Evolutionary conservation across 2,329 filamentous ascomycete species (phyloP).

Genomic region (Chalaropsis ovoidea): DNA sequence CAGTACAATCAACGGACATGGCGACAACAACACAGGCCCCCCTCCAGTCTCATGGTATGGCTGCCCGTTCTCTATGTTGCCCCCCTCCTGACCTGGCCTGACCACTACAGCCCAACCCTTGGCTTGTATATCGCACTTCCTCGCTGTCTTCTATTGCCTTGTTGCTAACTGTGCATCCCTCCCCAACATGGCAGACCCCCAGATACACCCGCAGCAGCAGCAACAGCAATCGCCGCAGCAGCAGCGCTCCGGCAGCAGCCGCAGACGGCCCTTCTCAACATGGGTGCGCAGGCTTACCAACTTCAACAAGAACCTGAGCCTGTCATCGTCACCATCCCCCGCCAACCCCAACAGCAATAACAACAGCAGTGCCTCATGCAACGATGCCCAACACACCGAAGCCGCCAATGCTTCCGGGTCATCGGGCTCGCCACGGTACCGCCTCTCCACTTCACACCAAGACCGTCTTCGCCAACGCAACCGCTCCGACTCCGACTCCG

Average conservation of each 20-base stretch:
- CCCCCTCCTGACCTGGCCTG: neutral
- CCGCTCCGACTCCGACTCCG: conserved; percentile 20
- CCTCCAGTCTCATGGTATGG: conserved; percentile 28
- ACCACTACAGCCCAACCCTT: neutral
- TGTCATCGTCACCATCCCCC: conserved; percentile 42
- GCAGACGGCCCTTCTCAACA: conserved; percentile 76
- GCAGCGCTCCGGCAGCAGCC: conserved; percentile 31
- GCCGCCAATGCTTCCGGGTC: neutral
- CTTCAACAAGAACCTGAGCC: conserved; percentile 59
- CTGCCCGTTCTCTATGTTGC: neutral
- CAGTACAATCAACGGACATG: conserved; percentile 25
- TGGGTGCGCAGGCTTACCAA: conserved; percentile 92
- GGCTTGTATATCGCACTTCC: too few relatives aligned
- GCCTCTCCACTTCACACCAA: conserved; percentile 12
- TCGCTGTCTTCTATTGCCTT: neutral
- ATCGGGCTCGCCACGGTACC: conserved; percentile 13
- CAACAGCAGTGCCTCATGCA: conserved; percentile 28
- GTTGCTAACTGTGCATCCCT: conserved; percentile 8
- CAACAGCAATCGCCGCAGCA: conserved; percentile 12
- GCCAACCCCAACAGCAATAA: conserved; percentile 28
- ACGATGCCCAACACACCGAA: conserved; percentile 27
- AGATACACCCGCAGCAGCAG: conserved; percentile 4
- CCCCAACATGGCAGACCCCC: conserved; percentile 14
- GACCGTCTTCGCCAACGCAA: conserved; percentile 19
- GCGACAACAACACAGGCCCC: conserved; percentile 27